These are phyloP conservation scores for Neofusicoccum ribis DNA, from an alignment of 2,329 filamentous ascomycete species.

Conservation along the genomic window DNA sequence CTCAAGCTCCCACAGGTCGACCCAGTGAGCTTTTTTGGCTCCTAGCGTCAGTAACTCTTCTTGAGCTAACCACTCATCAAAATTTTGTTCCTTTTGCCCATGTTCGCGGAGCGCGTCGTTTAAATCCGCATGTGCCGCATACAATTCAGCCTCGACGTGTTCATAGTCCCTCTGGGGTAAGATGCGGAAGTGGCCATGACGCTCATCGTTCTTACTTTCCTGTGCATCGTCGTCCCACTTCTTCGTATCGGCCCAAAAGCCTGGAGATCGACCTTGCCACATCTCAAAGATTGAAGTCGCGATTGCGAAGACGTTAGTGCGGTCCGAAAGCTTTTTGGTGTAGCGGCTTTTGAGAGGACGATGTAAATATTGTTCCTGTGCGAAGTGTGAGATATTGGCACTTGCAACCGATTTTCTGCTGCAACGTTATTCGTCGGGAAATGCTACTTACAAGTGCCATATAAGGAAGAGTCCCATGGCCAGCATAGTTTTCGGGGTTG, in stretches of 20 bases:
- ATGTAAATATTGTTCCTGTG: neutral
- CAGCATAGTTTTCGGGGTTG: neutral
- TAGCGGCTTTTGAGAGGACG: neutral
- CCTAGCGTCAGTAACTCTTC: neutral
- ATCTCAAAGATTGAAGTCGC: neutral
- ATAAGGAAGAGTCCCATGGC: neutral
- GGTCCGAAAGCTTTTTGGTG: neutral
- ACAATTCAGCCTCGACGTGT: no score
- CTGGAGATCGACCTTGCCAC: neutral
- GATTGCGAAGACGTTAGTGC: constrained; percentile 1
- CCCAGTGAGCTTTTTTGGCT: neutral
- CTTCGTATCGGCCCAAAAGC: neutral
- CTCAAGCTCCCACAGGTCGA: neutral
- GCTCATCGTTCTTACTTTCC: neutral
- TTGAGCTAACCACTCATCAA: no score
- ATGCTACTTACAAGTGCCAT: neutral
- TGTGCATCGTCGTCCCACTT: neutral
- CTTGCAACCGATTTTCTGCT: no score
- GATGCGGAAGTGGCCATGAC: no score
- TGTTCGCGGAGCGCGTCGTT: no score
- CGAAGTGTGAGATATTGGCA: neutral
- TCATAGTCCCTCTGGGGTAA: no score
- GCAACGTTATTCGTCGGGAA: no score
- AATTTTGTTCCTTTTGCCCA: no score
- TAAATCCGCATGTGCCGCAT: no score